Evolutionary conservation across 2,329 filamentous ascomycete species (phyloP).

Genomic region (Microsporum ferrugineum): DNA sequence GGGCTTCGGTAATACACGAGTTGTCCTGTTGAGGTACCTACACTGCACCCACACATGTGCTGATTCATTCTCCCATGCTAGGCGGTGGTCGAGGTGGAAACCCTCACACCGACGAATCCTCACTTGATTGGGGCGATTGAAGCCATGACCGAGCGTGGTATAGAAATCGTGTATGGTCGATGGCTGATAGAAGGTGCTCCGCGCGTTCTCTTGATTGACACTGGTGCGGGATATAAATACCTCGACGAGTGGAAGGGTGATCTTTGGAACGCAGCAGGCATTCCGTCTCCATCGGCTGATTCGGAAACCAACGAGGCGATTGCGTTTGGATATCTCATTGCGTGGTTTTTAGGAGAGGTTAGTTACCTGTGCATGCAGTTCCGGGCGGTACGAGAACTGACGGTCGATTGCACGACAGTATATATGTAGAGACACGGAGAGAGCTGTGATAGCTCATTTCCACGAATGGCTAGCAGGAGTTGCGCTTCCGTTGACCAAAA

Average conservation of each 20-base stretch:
- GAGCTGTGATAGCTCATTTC: conserved; percentile 92
- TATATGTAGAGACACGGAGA: conserved; percentile 81
- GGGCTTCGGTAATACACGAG: conserved; percentile 55
- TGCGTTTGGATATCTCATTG: conserved; percentile 92
- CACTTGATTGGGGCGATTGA: conserved; percentile 72
- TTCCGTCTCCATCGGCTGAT: conserved; percentile 84
- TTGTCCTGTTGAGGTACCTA: neutral
- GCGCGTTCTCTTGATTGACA: conserved; percentile 86
- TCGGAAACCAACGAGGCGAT: conserved; percentile 96
- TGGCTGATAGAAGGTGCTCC: conserved; percentile 98
- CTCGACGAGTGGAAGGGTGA: conserved; percentile 96
- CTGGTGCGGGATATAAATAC: conserved; percentile 80
- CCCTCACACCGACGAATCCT: conserved; percentile 70
- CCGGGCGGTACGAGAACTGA: neutral
- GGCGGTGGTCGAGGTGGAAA: conserved; percentile 97
- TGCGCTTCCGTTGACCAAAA: conserved; percentile 81
- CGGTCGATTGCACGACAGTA: conserved; percentile 49
- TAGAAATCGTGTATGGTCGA: conserved; percentile 81
- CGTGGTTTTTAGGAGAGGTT: conserved; percentile 97
- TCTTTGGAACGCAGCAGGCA: conserved; percentile 82
- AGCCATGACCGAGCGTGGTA: conserved; percentile 82
- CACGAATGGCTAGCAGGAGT: conserved; percentile 98
- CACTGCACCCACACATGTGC: neutral
- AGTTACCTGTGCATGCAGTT: conserved; percentile 18
- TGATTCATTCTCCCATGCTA: conserved; percentile 27